Evolutionary conservation across 2,329 filamentous ascomycete species (phyloP), one percentile per base, ranked within the genome.

Genomic region (Arthroderma sp.): DNA sequence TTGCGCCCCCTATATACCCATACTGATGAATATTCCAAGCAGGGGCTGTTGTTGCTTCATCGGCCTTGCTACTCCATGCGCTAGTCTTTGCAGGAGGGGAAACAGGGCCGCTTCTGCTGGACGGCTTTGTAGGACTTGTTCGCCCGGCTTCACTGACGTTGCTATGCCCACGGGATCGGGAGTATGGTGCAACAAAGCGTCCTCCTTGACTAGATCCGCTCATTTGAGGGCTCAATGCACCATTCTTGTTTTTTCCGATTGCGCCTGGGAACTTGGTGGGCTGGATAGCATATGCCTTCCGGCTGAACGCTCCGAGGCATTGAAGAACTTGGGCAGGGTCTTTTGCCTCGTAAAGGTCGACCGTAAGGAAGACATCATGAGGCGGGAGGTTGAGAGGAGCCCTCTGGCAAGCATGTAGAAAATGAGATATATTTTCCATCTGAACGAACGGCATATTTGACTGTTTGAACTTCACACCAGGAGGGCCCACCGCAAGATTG

Each of bases 11-110:
- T 86, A 97, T 93, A 72, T 96, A 98, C 6, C 93, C 91, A 68
- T 98, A 98, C 69, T 98, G 93, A 58, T 91, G 87, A 64, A 97
- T 97, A 69, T 97, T 98, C 93, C 93, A 98, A 1, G 93, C 93
- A 0, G 93, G 93, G 25, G 85, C 79, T 1, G 91, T 96, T 47
- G 79, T 80, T 15, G 81, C 82, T 70, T 96, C 87, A 64, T 96
- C 88, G 57, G 81, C 80, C 70, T 81, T 88, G 70, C 83, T 94
- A 71, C 88, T 95, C 93, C 93, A 97, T 72, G 84, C 94, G 68
- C 87, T 95, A 1, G 76, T 71, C 3, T 68, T 65, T 51, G 61
- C 66, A n/a, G 77, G 73, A 39, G 76, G 75, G 58, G 70, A 75
- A 39, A 73, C 67, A 31, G 70, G 67, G 54, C 72, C 74, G 55